Base-by-base conservation (phyloP, 2,329 filamentous ascomycete species). In the Arthrobotrys sphaeroides region DNA sequence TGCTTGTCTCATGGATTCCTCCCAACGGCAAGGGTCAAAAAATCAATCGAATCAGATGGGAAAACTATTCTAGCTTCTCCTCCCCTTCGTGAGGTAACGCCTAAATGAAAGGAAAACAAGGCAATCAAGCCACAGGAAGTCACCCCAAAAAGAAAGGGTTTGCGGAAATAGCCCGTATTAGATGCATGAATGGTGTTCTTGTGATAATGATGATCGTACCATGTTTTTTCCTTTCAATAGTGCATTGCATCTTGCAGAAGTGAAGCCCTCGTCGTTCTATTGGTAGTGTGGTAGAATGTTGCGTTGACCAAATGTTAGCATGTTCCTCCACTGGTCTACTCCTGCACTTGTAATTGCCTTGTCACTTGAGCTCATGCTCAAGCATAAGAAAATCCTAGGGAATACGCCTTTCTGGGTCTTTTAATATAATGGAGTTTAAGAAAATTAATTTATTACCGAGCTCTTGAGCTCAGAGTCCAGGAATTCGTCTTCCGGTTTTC, bases 231-330 rank as follows among this genome's bases (percentile, higher is more conserved):
- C 51, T 74, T 68, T 69, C 47, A 49, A 59, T 28, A 55, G 38
- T 69, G 72, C 64, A 60, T 68, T 75, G 72, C 72, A 75, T 64
- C 55, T 62, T 75, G 72, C 72, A 75, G 47, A 75, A 75, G 16
- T 51, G 47, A 64, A 53, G 53, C 24, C 64, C 64, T 24, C 45
- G 64, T 38, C 12, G 28, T 75, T 43, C 64, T 55, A 75, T 75
- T 75, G 72, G 72, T 38, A 64, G 72, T 38, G 55, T 64, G 64
- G 43, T 65, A 47, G 40, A 62, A 66, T 45, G 40, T 65, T 75
- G 72, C 72, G 72, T 75, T 75, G 72, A 38, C 18, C 51, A 13
- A 20, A 51, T 53, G 45, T 31, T 42, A n/a, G n/a, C n/a, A n/a
- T n/a, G n/a, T n/a, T n/a, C n/a, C n/a, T n/a, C n/a, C n/a, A n/a